Percentiles rank a stretch among this genome's conserved stretches.
Conservation (phyloP, 2,329 filamentous ascomycete species). For the Calonectria naviculata region DNA sequence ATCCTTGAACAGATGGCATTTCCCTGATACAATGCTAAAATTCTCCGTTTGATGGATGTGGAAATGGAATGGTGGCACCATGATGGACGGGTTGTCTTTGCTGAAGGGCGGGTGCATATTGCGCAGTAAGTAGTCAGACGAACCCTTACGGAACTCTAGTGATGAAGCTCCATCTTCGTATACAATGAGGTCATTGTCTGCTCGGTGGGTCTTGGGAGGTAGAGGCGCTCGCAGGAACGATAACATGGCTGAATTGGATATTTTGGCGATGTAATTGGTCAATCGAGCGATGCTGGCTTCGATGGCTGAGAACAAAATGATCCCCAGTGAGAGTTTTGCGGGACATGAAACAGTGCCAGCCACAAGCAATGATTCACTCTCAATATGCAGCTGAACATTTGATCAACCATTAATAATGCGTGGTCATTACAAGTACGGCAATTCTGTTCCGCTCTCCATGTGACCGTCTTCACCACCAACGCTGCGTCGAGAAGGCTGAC, state of each 20-base stretch:
- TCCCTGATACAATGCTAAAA: conserved; percentile 2
- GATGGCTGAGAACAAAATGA: too few relatives aligned
- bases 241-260: background rate
- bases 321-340: too few relatives aligned
- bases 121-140: background rate
- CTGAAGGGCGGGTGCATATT: background rate
- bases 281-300: background rate
- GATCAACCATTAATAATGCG: too few relatives aligned
- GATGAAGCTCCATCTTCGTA: conserved; percentile 8
- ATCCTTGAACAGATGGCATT: conserved; percentile 7
- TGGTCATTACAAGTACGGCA: too few relatives aligned
- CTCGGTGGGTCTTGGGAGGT: background rate
- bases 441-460: too few relatives aligned
- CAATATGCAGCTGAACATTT: too few relatives aligned
- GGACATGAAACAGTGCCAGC: too few relatives aligned
- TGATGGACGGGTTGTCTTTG: background rate
- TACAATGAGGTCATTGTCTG: background rate
- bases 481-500: background rate
- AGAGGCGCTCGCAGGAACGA: conserved; percentile 5
- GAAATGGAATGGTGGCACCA: conserved; percentile 1
- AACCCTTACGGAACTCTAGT: background rate
- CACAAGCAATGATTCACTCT: too few relatives aligned
- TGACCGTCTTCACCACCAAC: background rate
- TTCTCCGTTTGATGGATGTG: conserved; percentile 7
- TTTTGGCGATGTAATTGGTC: background rate